phyloP scores from a whole-genome alignment of 1,284 basidiomycete genomes.

The Quambalaria eucalypti region DNA sequence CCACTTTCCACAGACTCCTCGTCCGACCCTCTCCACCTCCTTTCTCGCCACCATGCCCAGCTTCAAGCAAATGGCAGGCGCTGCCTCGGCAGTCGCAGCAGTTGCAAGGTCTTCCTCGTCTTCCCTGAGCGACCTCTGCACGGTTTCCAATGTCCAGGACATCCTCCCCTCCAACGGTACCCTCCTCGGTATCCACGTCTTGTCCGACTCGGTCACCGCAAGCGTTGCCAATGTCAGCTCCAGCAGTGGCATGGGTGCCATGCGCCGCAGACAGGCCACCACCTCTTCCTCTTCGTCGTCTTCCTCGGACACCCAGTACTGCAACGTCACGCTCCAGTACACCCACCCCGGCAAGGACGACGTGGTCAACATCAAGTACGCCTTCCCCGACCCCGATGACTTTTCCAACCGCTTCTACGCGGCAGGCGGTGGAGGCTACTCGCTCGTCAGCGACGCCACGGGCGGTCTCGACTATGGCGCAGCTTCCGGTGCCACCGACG shows the following conservation, averaged over 20 bases:
- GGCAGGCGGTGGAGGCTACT: neutral
- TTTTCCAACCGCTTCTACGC: neutral
- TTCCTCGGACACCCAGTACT: neutral
- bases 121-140: neutral
- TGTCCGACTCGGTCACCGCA: conserved; percentile 1
- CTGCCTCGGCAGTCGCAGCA: too few relatives aligned
- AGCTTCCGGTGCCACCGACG: neutral
- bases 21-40: too few relatives aligned
- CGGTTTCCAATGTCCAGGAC: neutral
- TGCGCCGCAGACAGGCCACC: too few relatives aligned
- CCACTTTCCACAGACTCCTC: too few relatives aligned
- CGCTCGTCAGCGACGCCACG: neutral
- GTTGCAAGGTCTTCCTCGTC: too few relatives aligned
- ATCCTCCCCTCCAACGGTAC: neutral
- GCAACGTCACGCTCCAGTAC: neutral
- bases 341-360: too few relatives aligned
- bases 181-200: neutral
- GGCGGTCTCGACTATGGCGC: neutral
- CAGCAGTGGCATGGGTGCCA: neutral
- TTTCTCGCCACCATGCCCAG: too few relatives aligned
- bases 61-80: too few relatives aligned
- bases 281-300: too few relatives aligned
- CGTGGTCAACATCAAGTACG: conserved; percentile 3
- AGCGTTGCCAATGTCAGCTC: neutral
- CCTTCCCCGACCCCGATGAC: neutral